Evolutionary conservation across 768 basidiomycete genomes (phyloP).

Genomic region (Hericium erinaceus): DNA sequence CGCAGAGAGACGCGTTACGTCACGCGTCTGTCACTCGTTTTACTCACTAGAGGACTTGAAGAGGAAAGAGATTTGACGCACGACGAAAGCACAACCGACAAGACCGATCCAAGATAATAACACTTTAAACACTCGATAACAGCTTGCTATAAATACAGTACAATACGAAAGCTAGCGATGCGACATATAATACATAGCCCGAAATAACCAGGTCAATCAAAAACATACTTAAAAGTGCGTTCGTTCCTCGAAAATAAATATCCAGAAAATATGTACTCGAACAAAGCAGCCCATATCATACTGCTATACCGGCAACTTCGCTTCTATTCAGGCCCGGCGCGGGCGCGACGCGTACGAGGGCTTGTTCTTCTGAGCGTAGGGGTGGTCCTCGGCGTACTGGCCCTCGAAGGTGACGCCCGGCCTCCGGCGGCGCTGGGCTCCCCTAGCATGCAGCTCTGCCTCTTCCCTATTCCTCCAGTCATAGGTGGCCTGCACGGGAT

Average conservation of each 20-base stretch:
- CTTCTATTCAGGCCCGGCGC: slow-evolving; percentile 3
- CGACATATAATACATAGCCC: not conserved
- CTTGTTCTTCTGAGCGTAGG: slow-evolving; percentile 12
- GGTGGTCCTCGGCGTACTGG: slow-evolving; percentile 15
- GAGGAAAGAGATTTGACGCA: not conserved
- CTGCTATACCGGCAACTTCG: not conserved
- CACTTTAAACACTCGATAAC: not conserved
- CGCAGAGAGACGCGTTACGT: slow-evolving; percentile 1
- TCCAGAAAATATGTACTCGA: too few relatives aligned
- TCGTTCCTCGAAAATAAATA: too few relatives aligned
- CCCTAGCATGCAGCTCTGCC: slow-evolving; percentile 33
- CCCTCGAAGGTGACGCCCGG: slow-evolving; percentile 28
- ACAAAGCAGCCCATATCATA: too few relatives aligned
- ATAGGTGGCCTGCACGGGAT: slow-evolving; percentile 52
- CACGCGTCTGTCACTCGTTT: slow-evolving; percentile 1
- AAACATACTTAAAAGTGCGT: not conserved
- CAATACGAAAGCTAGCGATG: not conserved
- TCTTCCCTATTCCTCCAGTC: slow-evolving; percentile 67
- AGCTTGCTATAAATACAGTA: not conserved
- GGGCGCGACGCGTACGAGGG: slow-evolving; percentile 7
- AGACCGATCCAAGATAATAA: not conserved
- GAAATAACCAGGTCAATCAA: not conserved
- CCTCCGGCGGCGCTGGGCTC: slow-evolving; percentile 18
- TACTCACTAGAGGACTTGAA: too few relatives aligned
- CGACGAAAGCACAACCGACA: not conserved